Evolutionary conservation across 2,329 filamentous ascomycete genomes (phyloP).

Genomic region (Penicillium polonicum): DNA sequence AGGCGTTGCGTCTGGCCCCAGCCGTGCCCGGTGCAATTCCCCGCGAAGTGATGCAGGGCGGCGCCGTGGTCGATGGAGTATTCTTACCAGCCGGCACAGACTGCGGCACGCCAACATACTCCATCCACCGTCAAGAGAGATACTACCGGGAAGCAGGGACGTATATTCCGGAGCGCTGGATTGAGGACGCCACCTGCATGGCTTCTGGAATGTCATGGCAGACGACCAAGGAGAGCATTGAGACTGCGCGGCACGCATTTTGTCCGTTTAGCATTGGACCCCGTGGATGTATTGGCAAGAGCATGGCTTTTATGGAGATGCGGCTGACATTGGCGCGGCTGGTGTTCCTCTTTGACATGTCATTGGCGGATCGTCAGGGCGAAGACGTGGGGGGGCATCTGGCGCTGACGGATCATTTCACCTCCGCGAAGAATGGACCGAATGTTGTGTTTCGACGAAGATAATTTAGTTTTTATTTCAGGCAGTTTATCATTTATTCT

Average conservation of each 20-base stretch:
- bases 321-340: slow-evolving; percentile 40
- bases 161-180: slow-evolving; percentile 66
- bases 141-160: slow-evolving; percentile 62
- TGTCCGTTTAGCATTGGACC: slow-evolving; percentile 57
- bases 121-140: slow-evolving; percentile 64
- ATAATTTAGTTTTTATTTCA: not conserved
- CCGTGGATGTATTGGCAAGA: slow-evolving; percentile 45
- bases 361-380: slow-evolving; percentile 33
- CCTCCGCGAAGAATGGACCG: slow-evolving; percentile 38
- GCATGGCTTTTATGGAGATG: slow-evolving; percentile 46
- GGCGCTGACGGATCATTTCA: slow-evolving; percentile 41
- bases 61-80: slow-evolving; percentile 39
- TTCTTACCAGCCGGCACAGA: slow-evolving; percentile 54
- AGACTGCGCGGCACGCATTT: slow-evolving; percentile 64
- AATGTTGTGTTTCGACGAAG: slow-evolving; percentile 31
- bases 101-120: slow-evolving; percentile 65
- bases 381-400: slow-evolving; percentile 39
- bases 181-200: slow-evolving; percentile 48
- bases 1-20: slow-evolving; percentile 43
- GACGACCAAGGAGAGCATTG: slow-evolving; percentile 51
- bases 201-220: slow-evolving; percentile 38
- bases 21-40: slow-evolving; percentile 41
- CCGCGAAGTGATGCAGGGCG: slow-evolving; percentile 41
- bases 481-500: not conserved
- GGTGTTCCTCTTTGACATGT: slow-evolving; percentile 43